Base-by-base conservation (phyloP, 2,329 filamentous ascomycete species). In the Botrytis deweyae region DNA sequence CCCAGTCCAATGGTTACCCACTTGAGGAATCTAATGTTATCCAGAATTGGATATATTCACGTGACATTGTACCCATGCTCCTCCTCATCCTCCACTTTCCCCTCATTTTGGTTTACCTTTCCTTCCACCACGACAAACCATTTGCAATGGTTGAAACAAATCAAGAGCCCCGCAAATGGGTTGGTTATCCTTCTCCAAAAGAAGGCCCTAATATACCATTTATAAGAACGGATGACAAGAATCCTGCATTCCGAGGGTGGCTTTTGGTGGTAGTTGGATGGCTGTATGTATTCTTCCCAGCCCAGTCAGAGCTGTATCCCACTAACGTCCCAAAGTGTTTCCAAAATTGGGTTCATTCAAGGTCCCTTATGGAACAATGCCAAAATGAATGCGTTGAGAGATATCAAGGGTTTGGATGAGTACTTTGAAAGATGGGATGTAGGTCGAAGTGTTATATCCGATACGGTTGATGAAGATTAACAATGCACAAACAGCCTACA, bases 331-430 rank as follows among this genome's bases (percentile, higher is more conserved):
- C 40, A n/a, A 20, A 38, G 91, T 33, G 82, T 94, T 62, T 84
- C 88, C 1, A 88, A 87, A 40, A 83, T 90, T n/a, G 83, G 84
- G 18, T 85, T 88, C 62, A 76, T 95, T 14, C 91, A 92, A 74
- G 87, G 86, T 73, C 82, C 88, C 64, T 86, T 95, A 75, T 97
- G 91, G 91, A 84, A 83, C 67, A 93, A 94, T 83, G 91, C 92
- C 66, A 82, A 87, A 42, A 88, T 90, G 73, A 84, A 83, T 44
- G 80, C 78, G 29, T 79, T 87, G 75, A 86, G 85, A 74, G 81
- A 85, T 65, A 82, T 88, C 20, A 82, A 85, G 1, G 83, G 81
- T 18, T 82, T 90, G 22, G 82, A 84, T 12, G 72, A 82, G 9
- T 84, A 86, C 72, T 76, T 84, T 16, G 85, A 83, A 73, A 83